Percentiles rank a stretch among this genome's conserved stretches.
These are phyloP conservation scores for Durio zibethinus DNA, from an alignment of 345 rosid genomes.

Conservation along the genomic window DNA sequence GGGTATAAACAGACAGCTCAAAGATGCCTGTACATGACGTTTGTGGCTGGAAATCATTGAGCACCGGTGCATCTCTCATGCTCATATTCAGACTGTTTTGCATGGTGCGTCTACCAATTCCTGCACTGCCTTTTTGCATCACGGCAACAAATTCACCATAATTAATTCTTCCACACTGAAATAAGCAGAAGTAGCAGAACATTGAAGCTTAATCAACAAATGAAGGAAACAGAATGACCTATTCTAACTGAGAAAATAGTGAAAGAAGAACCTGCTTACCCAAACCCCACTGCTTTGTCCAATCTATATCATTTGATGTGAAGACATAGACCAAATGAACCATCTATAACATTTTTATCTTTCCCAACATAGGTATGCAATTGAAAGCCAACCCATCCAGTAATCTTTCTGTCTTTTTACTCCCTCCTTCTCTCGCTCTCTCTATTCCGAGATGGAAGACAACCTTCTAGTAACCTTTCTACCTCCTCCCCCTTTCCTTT, in stretches of 20 bases:
- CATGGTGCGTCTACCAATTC: constrained; percentile 98
- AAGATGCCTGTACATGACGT: constrained; percentile 30
- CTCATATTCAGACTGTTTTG: constrained; percentile 89
- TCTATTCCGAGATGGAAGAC: background rate
- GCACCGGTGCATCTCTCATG: constrained; percentile 80
- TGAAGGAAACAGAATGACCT: background rate
- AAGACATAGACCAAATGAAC: background rate
- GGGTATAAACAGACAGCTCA: background rate
- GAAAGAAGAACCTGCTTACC: background rate
- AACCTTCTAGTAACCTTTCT: background rate
- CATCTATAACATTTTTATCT: background rate
- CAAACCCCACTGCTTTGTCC: background rate
- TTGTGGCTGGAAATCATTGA: constrained; percentile 16
- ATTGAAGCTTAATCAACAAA: background rate
- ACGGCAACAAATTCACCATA: constrained; percentile 96
- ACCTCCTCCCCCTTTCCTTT: background rate
- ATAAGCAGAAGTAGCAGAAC: constrained; percentile 11
- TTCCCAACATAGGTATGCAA: background rate
- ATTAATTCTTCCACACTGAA: constrained; percentile 91
- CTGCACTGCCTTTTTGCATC: constrained; percentile 97
- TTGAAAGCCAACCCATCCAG: background rate
- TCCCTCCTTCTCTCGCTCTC: background rate
- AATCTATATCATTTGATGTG: background rate
- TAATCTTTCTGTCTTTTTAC: background rate
- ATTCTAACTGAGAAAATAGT: background rate